Base-by-base conservation (phyloP, 148 eudicot genomes). In the Vaccinium corymbosum region DNA sequence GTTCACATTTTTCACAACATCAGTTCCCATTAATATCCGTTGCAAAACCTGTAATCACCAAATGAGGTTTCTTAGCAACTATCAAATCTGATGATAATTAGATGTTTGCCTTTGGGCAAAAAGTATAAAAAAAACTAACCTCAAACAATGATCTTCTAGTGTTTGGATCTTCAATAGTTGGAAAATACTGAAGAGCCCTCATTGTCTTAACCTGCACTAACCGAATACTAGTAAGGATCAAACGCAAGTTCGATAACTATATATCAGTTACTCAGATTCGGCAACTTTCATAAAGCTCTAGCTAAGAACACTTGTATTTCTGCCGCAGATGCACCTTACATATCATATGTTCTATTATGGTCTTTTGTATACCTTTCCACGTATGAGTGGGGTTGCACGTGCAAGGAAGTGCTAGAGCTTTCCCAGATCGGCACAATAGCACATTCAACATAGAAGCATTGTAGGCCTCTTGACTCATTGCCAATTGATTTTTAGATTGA, bases 1-100 rank as follows among this genome's bases (percentile, higher is more conserved):
- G 91, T 97, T 97, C 79, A 97, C 99, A 86, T 97, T 97, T 89
- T 97, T 97, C 83, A 97, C 99, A 38, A 95, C 98, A 86, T 97
- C 99, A 42, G 99, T 97, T 81, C 99, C 99, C 99, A 97, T 95
- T 81, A 97, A 87, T 89, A 95, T 92, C 88, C 98, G 90, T 90
- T 97, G 99, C 84, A 97, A 86, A 85, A 95, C 99, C 99, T 97
- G 86, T 80, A 81, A 84, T 20, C 72, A 79, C 17, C 59, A 66
- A 32, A 20, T 80, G 6, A 75, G 42, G 78, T 7, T 4, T 76
- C 61, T 29, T 86, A 62, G 89, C 83, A 84, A 27, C 19, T 15
- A 76, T 17, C 10, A 22, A 76, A 85, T 27, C 27, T 38, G 38
- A 75, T 4, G 46, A 56, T 19, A n/a, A 76, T 50, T 17, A 79